Conservation (phyloP, 192 early-diverging fungal species). For the Linnemannia exigua region DNA sequence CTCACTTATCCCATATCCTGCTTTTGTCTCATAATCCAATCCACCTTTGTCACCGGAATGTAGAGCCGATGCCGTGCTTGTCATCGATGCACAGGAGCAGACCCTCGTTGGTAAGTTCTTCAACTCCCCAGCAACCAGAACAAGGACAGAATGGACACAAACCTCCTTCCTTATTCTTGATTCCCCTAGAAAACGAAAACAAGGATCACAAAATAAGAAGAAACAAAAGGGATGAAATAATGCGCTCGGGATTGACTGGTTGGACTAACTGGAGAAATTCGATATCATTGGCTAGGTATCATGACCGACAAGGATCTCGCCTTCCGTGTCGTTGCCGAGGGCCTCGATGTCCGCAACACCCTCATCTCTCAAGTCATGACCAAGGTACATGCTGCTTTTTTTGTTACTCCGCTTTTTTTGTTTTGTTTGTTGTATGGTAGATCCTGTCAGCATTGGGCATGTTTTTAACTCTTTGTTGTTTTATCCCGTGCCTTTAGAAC, state of each 20-base stretch:
- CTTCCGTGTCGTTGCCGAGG: constrained; percentile 88
- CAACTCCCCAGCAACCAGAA: too few species aligned
- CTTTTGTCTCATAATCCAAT: constrained; percentile 2
- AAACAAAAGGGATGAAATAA: not conserved
- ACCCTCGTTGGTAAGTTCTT: constrained; percentile 45
- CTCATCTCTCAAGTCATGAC: constrained; percentile 87
- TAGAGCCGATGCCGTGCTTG: constrained; percentile 60
- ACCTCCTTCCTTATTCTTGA: not conserved
- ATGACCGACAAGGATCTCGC: constrained; percentile 95
- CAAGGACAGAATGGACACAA: not conserved
- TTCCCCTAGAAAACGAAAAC: not conserved
- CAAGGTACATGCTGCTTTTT: constrained; percentile 19
- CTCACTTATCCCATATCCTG: not conserved
- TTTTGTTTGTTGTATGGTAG: not conserved
- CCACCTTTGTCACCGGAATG: not conserved
- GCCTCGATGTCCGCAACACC: constrained; percentile 70
- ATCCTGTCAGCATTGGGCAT: not conserved
- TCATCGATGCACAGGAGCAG: constrained; percentile 56
- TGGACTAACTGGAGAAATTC: not conserved
- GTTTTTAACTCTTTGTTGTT: not conserved
- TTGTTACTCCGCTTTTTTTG: not conserved
- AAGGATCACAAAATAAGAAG: not conserved
- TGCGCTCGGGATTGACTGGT: not conserved
- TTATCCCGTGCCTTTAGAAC: constrained; percentile 55
- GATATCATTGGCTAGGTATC: constrained; percentile 70